These are phyloP conservation scores for Nicotiana knightiana DNA, from an alignment of 257 asterid genomes.

Conservation along the genomic window DNA sequence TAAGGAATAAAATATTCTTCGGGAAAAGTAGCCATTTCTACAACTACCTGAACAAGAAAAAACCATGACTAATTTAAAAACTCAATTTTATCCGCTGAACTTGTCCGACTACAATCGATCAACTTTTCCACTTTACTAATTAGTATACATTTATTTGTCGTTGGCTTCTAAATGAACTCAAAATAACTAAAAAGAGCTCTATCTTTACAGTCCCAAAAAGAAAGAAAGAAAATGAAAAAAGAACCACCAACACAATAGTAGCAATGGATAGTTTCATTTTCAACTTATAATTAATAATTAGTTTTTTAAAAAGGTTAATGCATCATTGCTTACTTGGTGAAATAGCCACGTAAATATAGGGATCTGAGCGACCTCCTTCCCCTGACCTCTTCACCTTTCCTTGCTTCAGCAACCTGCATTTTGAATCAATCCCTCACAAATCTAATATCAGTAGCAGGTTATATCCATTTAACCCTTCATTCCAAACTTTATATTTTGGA, in stretches of 20 bases:
- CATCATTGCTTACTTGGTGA: background rate
- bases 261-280: background rate
- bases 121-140: too few relatives aligned
- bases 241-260: background rate
- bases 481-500: background rate
- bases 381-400: conserved; percentile 77
- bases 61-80: too few relatives aligned
- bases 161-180: too few relatives aligned
- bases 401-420: conserved; percentile 68
- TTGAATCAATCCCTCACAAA: background rate
- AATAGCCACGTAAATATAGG: conserved; percentile 71
- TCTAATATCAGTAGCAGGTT: background rate
- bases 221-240: background rate
- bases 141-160: too few relatives aligned
- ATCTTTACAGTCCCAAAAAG: background rate
- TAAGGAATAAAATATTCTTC: too few relatives aligned
- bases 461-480: background rate
- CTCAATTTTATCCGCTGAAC: too few relatives aligned
- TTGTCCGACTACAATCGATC: too few relatives aligned
- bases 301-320: background rate
- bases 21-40: too few relatives aligned
- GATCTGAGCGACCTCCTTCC: conserved; percentile 85
- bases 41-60: too few relatives aligned
- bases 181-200: too few relatives aligned
- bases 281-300: background rate